phyloP scores from a whole-genome alignment of 75 land plant genomes.

The Pinus tabuliformis region DNA sequence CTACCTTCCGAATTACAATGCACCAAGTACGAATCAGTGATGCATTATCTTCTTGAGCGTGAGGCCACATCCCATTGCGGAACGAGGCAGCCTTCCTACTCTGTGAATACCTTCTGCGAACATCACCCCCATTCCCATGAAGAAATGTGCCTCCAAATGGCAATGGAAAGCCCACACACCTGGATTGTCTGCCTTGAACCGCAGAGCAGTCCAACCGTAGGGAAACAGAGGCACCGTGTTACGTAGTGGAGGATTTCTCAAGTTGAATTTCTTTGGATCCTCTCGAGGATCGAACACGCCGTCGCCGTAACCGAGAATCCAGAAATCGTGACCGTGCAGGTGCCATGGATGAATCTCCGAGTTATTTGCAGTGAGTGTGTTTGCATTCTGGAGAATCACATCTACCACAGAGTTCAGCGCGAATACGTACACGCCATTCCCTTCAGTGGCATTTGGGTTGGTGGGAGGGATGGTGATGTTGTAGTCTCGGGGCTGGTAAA shows the following conservation, averaged over 20 bases:
- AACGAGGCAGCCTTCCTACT: slow-evolving; percentile 35
- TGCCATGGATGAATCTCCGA: slow-evolving; percentile 98
- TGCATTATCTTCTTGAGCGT: slow-evolving; percentile 11
- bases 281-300: slow-evolving; percentile 42
- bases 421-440: slow-evolving; percentile 51
- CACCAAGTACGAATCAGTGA: too few relatives aligned
- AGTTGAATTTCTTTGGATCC: slow-evolving; percentile 45
- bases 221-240: slow-evolving; percentile 83
- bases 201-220: slow-evolving; percentile 77
- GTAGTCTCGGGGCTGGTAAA: slow-evolving; percentile 22
- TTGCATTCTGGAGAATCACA: slow-evolving; percentile 85
- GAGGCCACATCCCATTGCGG: slow-evolving; percentile 70
- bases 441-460: slow-evolving; percentile 47
- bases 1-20: too few relatives aligned
- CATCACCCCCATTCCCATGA: slow-evolving; percentile 93
- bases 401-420: slow-evolving; percentile 52
- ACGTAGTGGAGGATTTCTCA: slow-evolving; percentile 68
- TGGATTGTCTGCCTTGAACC: slow-evolving; percentile 82
- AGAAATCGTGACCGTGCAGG: slow-evolving; percentile 93
- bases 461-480: slow-evolving; percentile 44
- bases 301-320: slow-evolving; percentile 88
- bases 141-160: slow-evolving; percentile 84
- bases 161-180: slow-evolving; percentile 94
- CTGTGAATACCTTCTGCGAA: slow-evolving; percentile 69
- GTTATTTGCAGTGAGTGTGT: slow-evolving; percentile 44